Base-by-base conservation (phyloP, 1,139 yeast species). In the Suhomyces panamericanus region DNA sequence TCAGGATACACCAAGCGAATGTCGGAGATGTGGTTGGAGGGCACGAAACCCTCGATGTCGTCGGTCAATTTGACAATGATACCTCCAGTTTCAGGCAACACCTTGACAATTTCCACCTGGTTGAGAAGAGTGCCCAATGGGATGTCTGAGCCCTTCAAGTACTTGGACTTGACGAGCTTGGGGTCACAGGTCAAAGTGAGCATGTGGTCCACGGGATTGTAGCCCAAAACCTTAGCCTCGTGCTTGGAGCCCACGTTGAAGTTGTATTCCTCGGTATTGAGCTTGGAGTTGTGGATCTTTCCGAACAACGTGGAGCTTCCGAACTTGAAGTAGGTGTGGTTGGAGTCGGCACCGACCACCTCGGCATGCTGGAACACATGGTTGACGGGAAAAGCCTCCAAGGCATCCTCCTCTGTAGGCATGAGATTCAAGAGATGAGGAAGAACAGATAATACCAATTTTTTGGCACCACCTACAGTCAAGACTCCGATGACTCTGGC, bases 1-100 rank as follows among this genome's bases (percentile, higher is more conserved):
- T 93, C 98, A 6, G 99, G 99, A 60, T 90, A 85, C 7, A 83
- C 81, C 51, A 93, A 73, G 60, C 83, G 85, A 49, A 87, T 78
- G 63, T 93, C 99, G 53, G 96, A 85, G 65, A 93, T 80, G 57
- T 91, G 96, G 32, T 72, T 62, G 27, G 82, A 73, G 16, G 90
- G 87, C 28, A 88, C 98, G 53, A 78, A 70, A 3, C 90, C 99
- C 44, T 78, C 83, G 53, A 88, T 85, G 3, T 76, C 78, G 40
- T 81, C 83, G 47, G 82, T 80, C 12, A 89, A 59, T 55, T 80
- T 82, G 32, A 93, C 76, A 36, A 79, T 64, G 29, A 93, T 75
- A 17, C 96, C 96, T 32, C 75, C 76, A 28, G 64, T 57, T 35
- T 81, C 84, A 2, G 87, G 78, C 30, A 87, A 72, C 28, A 89